These are phyloP conservation scores for Gigaspora rosea DNA, from an alignment of 192 early-diverging fungal species.

Conservation along the genomic window DNA sequence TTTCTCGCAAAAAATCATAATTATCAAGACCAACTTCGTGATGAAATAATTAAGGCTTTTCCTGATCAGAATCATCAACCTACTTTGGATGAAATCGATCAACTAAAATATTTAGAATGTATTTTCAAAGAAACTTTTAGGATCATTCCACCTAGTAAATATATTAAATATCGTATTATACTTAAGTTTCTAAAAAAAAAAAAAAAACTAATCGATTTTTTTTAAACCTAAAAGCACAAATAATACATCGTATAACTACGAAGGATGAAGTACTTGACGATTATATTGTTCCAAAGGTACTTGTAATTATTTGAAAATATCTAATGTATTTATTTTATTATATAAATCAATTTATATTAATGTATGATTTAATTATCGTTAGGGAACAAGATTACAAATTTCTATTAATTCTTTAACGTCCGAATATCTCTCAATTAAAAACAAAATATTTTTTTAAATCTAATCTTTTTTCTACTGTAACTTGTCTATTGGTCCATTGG, in stretches of 20 bases:
- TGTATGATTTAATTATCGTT: background rate
- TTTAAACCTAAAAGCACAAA: constrained; percentile 33
- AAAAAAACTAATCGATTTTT: background rate
- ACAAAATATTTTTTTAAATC: no score
- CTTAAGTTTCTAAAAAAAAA: background rate
- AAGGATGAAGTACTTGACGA: constrained; percentile 43
- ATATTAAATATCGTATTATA: background rate
- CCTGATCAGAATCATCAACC: constrained; percentile 33
- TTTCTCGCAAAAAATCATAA: constrained; percentile 48
- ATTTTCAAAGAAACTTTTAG: constrained; percentile 56
- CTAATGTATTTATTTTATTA: background rate
- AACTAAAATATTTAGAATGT: constrained; percentile 50
- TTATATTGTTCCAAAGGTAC: constrained; percentile 54
- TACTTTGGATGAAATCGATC: constrained; percentile 50
- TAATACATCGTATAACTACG: constrained; percentile 35
- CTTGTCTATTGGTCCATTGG: no score
- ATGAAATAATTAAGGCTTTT: constrained; percentile 48
- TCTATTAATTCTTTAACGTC: constrained; percentile 41
- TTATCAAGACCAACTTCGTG: constrained; percentile 44
- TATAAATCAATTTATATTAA: no score
- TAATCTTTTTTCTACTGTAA: no score
- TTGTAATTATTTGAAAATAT: no score
- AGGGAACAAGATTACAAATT: constrained; percentile 41
- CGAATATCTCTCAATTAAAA: no score
- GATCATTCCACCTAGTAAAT: constrained; percentile 43